A percentile compares a stretch with the other conserved stretches of the same genome.
Evolutionary conservation across 495 filamentous ascomycete species (phyloP).

Genomic region (Jackrogersella minutella): DNA sequence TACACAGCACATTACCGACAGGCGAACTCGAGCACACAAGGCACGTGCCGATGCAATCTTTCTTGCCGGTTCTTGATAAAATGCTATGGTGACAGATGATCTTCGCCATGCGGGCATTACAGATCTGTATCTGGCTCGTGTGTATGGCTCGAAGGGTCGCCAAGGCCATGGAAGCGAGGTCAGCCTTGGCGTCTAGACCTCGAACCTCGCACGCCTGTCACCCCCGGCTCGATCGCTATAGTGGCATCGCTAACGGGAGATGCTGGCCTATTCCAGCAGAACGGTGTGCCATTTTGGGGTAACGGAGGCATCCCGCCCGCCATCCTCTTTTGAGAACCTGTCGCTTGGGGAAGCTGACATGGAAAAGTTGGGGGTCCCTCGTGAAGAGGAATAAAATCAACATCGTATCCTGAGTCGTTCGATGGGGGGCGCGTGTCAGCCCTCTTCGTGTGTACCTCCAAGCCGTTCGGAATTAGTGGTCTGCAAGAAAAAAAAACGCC

Average conservation of each 20-base stretch:
- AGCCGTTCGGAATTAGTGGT: no score
- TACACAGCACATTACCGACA: no score
- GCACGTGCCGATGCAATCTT: constrained; percentile 8
- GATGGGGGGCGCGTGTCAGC: background rate
- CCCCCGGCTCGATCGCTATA: constrained; percentile 5
- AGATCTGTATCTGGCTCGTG: constrained; percentile 7
- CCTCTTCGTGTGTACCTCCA: background rate
- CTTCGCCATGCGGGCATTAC: constrained; percentile 16
- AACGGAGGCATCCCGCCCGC: constrained; percentile 27
- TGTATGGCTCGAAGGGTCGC: constrained; percentile 9
- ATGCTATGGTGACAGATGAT: constrained; percentile 6
- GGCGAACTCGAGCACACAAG: background rate
- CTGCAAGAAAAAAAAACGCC: no score
- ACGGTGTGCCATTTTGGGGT: constrained; percentile 11
- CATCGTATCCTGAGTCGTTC: constrained; percentile 6
- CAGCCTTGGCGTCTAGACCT: constrained; percentile 30
- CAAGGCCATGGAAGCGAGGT: constrained; percentile 26
- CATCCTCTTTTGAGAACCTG: constrained; percentile 23
- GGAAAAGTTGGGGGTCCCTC: constrained; percentile 11
- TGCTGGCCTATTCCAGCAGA: constrained; percentile 11
- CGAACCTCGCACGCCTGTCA: constrained; percentile 20
- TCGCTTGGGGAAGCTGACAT: constrained; percentile 28
- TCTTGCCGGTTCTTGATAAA: constrained; percentile 22
- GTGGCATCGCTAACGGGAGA: constrained; percentile 16
- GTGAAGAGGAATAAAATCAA: constrained; percentile 29